These are phyloP conservation scores for Aegilops bicornis DNA, from an alignment of 176 grass and related monocot species.

Conservation along the genomic window DNA sequence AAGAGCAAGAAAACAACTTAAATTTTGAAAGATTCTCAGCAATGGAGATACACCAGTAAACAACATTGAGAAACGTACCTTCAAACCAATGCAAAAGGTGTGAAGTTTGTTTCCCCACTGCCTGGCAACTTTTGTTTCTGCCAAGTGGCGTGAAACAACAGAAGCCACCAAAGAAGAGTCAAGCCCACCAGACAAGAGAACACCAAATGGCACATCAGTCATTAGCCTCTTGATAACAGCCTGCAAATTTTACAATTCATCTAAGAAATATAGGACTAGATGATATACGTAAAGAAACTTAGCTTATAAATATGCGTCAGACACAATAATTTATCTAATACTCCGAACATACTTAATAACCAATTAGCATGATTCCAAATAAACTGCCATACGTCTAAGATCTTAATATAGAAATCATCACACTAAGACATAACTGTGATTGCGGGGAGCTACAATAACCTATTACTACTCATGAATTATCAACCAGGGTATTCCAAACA, in stretches of 20 bases:
- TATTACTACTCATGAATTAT: not conserved
- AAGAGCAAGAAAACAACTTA: conserved; percentile 12
- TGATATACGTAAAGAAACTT: not conserved
- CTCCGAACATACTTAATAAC: not conserved
- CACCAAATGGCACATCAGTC: conserved; percentile 99
- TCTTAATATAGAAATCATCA: not conserved
- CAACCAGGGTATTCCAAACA: conserved; percentile 12
- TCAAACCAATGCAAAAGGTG: conserved; percentile 91
- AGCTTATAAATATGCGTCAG: not conserved
- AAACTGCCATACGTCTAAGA: not conserved
- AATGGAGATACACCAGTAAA: not conserved
- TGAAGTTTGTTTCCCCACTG: conserved; percentile 97
- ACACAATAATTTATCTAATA: not conserved
- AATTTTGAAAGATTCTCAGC: conserved; percentile 20
- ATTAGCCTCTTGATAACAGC: conserved; percentile 92
- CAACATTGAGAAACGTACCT: conserved; percentile 46
- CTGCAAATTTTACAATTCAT: conserved; percentile 34
- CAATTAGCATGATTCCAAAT: not conserved
- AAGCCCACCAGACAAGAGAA: conserved; percentile 98
- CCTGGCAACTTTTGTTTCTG: conserved; percentile 60
- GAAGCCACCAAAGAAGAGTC: conserved; percentile 97
- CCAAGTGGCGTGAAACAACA: conserved; percentile 70
- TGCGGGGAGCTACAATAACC: not conserved
- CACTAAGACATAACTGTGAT: not conserved
- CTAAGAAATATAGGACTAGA: not conserved